phyloP scores from a whole-genome alignment of 306 rosid genomes.

The Medicago arabica region DNA sequence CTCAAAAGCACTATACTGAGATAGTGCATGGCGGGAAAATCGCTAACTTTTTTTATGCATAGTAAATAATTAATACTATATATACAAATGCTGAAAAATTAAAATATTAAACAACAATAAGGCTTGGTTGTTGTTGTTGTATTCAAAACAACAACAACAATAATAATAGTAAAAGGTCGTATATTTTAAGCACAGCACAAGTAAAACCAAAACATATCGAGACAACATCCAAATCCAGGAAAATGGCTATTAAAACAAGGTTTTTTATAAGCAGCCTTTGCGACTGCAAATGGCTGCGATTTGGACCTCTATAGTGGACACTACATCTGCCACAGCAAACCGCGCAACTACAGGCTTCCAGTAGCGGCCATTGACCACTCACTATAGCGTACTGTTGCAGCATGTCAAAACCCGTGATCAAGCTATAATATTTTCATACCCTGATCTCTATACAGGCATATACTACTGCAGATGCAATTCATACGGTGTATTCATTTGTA shows the following conservation, averaged over 20 bases:
- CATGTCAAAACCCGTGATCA: slow-evolving; percentile 2
- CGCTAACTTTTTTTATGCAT: too few species aligned
- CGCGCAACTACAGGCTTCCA: not conserved
- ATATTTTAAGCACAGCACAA: too few species aligned
- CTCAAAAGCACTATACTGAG: not conserved
- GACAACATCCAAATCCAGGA: not conserved
- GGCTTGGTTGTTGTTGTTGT: too few species aligned
- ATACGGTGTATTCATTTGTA: not conserved
- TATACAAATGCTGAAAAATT: too few species aligned
- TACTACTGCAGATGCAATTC: not conserved
- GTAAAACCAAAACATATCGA: not conserved
- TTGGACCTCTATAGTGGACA: not conserved
- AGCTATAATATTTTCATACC: slow-evolving; percentile 7
- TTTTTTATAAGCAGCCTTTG: not conserved
- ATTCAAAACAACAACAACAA: too few species aligned
- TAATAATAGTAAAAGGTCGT: too few species aligned
- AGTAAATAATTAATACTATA: too few species aligned
- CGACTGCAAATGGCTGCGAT: too few species aligned
- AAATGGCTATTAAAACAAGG: not conserved
- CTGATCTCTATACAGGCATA: not conserved
- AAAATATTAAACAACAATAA: too few species aligned
- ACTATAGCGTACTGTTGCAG: not conserved
- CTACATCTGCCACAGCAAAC: not conserved
- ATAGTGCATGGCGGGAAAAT: not conserved
- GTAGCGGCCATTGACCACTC: not conserved